Conservation (phyloP, 2,329 filamentous ascomycete genomes). For the Cyphellophora europaea region DNA sequence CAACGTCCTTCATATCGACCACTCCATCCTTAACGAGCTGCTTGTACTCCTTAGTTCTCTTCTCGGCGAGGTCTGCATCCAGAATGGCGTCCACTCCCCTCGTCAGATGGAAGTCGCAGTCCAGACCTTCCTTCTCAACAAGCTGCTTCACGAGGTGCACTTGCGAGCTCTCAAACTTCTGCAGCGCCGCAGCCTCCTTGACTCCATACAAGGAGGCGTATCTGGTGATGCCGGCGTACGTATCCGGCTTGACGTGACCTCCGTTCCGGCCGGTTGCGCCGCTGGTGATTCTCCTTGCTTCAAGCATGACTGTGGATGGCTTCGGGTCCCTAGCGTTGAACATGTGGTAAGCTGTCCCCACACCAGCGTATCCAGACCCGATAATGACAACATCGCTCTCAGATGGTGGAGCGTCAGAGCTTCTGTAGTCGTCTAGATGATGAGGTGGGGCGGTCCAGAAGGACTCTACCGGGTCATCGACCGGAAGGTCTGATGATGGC, state of each 20-base stretch:
- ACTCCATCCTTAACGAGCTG: neutral
- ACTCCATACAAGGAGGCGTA: constrained; percentile 25
- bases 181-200: constrained; percentile 28
- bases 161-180: constrained; percentile 31
- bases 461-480: constrained; percentile 8
- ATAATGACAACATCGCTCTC: constrained; percentile 38
- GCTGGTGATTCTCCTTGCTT: constrained; percentile 31
- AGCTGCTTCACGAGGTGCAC: constrained; percentile 28
- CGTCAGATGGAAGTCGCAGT: constrained; percentile 33
- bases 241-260: constrained; percentile 34
- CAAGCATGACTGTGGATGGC: constrained; percentile 28
- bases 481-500: constrained; percentile 6
- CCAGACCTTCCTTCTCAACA: constrained; percentile 30
- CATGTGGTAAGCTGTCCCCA: constrained; percentile 35
- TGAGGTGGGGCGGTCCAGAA: constrained; percentile 14
- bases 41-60: neutral
- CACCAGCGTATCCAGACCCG: constrained; percentile 39
- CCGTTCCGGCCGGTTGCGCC: constrained; percentile 38
- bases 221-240: constrained; percentile 28
- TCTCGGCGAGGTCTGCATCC: constrained; percentile 21
- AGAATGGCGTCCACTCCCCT: constrained; percentile 30
- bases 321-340: constrained; percentile 18
- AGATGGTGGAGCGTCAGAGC: constrained; percentile 24
- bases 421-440: constrained; percentile 8
- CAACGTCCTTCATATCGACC: constrained; percentile 2